Conservation (phyloP, 805 yeast species). For the Priceomyces medius region DNA sequence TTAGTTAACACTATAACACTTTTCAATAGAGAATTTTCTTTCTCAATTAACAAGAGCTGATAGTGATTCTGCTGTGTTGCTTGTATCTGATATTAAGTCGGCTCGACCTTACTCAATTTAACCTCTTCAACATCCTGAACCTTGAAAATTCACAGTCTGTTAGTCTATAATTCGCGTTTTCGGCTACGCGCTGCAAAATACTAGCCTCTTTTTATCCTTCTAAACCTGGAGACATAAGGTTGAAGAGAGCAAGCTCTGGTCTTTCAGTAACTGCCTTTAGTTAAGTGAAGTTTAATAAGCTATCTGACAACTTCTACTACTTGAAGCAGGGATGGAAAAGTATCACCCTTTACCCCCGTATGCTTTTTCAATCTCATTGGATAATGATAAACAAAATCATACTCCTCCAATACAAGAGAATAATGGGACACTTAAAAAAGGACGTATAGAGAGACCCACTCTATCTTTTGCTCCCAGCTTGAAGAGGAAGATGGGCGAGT, state of each 20-base stretch:
- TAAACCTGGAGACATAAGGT: not conserved
- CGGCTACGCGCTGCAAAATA: not conserved
- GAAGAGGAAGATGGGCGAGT: slow-evolving; percentile 43
- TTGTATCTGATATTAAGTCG: too few species aligned
- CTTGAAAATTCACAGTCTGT: too few species aligned
- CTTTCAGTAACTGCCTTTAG: not conserved
- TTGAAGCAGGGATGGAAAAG: slow-evolving; percentile 23
- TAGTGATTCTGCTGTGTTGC: too few species aligned
- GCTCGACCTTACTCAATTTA: too few species aligned
- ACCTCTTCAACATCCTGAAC: too few species aligned
- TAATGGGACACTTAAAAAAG: slow-evolving; percentile 5
- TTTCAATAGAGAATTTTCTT: too few species aligned
- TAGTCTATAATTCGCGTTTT: not conserved
- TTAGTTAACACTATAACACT: too few species aligned
- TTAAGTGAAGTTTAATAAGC: not conserved
- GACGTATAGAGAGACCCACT: slow-evolving; percentile 16
- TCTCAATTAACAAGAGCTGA: too few species aligned
- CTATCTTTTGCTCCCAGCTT: slow-evolving; percentile 28
- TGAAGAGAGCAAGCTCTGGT: not conserved
- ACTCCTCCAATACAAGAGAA: slow-evolving; percentile 6
- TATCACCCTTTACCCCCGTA: slow-evolving; percentile 47
- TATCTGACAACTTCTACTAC: not conserved
- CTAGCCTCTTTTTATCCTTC: not conserved
- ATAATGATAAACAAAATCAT: slow-evolving; percentile 1
- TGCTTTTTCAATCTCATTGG: slow-evolving; percentile 39